phyloP scores from a whole-genome alignment of 2,329 filamentous ascomycete genomes.

The Fusarium protoensiforme region DNA sequence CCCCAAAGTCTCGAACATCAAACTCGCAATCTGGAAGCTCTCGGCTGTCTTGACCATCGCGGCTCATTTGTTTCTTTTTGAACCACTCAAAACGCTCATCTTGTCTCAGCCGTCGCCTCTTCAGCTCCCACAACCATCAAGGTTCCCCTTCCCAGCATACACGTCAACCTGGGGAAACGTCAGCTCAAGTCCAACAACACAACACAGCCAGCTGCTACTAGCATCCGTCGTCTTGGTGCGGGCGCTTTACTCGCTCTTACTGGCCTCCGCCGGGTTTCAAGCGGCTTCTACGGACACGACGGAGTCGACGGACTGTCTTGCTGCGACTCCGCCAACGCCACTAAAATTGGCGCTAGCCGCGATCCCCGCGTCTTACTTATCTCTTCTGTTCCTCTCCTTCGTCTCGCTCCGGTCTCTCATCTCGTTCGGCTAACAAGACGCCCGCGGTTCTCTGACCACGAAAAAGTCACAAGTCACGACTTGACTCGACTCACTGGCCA shows the following conservation, averaged over 20 bases:
- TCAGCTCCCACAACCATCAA: not conserved
- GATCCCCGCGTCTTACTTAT: slow-evolving; percentile 43
- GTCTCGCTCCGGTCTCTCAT: not conserved
- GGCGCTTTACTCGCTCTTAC: not conserved
- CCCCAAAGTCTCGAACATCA: slow-evolving; percentile 5
- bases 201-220: not conserved
- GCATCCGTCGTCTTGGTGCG: not conserved
- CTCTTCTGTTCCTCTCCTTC: slow-evolving; percentile 15
- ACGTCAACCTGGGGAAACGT: not conserved
- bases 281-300: slow-evolving; percentile 14
- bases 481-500: not conserved
- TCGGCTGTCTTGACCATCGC: not conserved
- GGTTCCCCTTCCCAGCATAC: not conserved
- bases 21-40: slow-evolving; percentile 4
- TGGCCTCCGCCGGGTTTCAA: not conserved
- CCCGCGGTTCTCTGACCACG: not conserved
- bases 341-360: slow-evolving; percentile 41
- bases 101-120: not conserved
- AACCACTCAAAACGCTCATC: not conserved
- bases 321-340: slow-evolving; percentile 40
- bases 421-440: not conserved
- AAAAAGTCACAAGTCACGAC: slow-evolving; percentile 1
- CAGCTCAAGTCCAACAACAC: not conserved
- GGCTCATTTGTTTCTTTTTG: not conserved
- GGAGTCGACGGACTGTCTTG: slow-evolving; percentile 15